Evolutionary conservation across 208 protist species (phyloP), one percentile per base, ranked within the genome.

Genomic region (Leishmania turanica): DNA sequence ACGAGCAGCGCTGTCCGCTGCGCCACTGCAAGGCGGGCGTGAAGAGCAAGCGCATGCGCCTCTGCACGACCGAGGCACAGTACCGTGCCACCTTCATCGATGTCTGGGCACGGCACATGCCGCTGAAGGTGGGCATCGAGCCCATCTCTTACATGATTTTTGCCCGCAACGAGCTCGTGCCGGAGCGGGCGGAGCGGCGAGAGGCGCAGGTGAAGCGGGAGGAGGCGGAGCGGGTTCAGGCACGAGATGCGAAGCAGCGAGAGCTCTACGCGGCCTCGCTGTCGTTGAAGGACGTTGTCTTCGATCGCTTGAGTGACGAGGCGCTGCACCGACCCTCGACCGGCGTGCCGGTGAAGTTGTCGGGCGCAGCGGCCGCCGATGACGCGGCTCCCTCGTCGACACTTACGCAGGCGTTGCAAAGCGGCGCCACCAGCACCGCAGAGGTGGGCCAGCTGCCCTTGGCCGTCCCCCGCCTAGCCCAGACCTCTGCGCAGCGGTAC

Each of bases 51-150:
- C 90, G 91, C 40, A 95, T 97, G 92, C 94, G 94, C 53, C 92
- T 97, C 47, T 97, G 94, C 84, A 88, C 87, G 31, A 96, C 94
- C 49, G 90, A 95, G 82, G 94, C 92, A 34, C 90, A 94, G 65
- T 97, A 97, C 86, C 87, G 89, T 17, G 82, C 92, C 40, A 97
- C 94, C 76, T 97, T 97, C 79, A 92, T 97, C 80, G 92, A 97
- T 56, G 85, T 92, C 49, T 97, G 94, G 94, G 92, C 92, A 31
- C 90, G 92, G 17, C 90, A 88, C 80, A 82, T 95, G 83, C 94
- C 92, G 13, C 82, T 95, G 24, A 95, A 95, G 85, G 90, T 95
- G 19, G 93, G 95, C 31, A 95, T 96, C 75, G 95, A 96, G 80
- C 93, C 92, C 21, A 90, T 97, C 64, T 92, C 85, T 47, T 96